Conservation (phyloP, 1,284 basidiomycete genomes). For the Pseudozyma sp. region DNA sequence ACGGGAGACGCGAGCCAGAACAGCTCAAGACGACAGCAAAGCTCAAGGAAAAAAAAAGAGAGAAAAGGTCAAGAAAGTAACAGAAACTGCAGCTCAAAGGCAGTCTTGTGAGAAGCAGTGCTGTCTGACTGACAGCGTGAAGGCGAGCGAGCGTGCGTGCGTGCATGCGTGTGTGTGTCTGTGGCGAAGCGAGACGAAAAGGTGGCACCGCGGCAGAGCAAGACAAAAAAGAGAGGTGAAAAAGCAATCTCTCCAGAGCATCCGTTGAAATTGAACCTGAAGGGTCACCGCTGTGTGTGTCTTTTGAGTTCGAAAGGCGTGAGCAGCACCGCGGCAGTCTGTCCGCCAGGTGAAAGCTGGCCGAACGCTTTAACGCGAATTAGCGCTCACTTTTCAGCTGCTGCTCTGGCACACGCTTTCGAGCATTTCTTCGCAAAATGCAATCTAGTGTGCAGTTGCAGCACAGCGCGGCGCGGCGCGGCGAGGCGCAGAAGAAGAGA, state of each 20-base stretch:
- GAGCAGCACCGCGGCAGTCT: constrained; percentile 1
- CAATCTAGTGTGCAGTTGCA: no score
- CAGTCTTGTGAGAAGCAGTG: neutral
- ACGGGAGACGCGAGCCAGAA: neutral
- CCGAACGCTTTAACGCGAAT: neutral
- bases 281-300: neutral
- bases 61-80: neutral
- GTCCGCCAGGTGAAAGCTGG: neutral
- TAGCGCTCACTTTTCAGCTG: neutral
- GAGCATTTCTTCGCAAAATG: no score
- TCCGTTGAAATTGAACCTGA: neutral
- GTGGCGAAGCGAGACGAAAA: neutral
- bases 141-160: constrained; percentile 7
- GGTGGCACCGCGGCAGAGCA: constrained; percentile 4
- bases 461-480: no score
- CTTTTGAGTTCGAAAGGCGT: neutral
- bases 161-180: constrained; percentile 1
- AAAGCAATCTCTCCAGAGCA: neutral
- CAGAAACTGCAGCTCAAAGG: neutral
- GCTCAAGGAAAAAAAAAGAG: neutral
- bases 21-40: no score
- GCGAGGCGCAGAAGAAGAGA: no score
- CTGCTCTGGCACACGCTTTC: neutral
- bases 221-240: neutral
- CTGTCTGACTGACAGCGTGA: neutral